Evolutionary conservation across 2,329 filamentous ascomycete genomes (phyloP).

Genomic region (Alternaria sp.): DNA sequence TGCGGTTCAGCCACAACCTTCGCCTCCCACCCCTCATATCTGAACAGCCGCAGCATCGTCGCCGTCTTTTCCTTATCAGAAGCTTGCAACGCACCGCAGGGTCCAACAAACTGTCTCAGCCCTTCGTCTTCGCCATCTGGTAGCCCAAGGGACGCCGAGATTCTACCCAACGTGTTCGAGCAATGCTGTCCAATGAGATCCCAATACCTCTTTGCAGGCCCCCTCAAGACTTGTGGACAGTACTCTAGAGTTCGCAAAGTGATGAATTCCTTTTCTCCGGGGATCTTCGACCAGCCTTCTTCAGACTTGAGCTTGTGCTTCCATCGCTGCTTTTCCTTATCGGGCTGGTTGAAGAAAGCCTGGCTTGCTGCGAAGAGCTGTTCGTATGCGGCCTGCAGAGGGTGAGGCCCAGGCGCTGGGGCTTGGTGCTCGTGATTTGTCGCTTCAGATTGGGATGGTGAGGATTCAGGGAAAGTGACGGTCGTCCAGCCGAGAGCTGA

Average conservation of each 20-base stretch:
- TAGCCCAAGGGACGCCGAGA: constrained; percentile 30
- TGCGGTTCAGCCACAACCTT: constrained; percentile 48
- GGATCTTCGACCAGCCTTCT: constrained; percentile 46
- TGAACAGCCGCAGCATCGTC: constrained; percentile 46
- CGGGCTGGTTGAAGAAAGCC: constrained; percentile 39
- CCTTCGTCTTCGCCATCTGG: constrained; percentile 17
- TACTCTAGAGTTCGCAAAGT: constrained; percentile 41
- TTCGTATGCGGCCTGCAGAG: constrained; percentile 38
- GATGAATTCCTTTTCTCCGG: constrained; percentile 49
- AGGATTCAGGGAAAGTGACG: constrained; percentile 36
- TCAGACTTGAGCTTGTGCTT: constrained; percentile 42
- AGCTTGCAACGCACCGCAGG: constrained; percentile 28
- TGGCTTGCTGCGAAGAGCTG: constrained; percentile 39
- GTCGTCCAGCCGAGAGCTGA: constrained; percentile 46
- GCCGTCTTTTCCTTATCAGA: constrained; percentile 34
- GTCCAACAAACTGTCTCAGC: constrained; percentile 35
- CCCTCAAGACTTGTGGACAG: constrained; percentile 40
- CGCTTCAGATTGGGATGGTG: not conserved
- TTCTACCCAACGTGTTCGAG: constrained; percentile 27
- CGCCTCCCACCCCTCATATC: constrained; percentile 43
- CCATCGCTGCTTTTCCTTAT: constrained; percentile 35
- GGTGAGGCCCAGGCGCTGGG: constrained; percentile 23
- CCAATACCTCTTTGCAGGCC: constrained; percentile 42
- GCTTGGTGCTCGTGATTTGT: not conserved
- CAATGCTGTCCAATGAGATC: constrained; percentile 38